Percentiles rank a stretch among this genome's conserved stretches.
These are phyloP conservation scores for Parietichytrium sp. DNA, from an alignment of 108 stramenopile genomes.

Conservation along the genomic window DNA sequence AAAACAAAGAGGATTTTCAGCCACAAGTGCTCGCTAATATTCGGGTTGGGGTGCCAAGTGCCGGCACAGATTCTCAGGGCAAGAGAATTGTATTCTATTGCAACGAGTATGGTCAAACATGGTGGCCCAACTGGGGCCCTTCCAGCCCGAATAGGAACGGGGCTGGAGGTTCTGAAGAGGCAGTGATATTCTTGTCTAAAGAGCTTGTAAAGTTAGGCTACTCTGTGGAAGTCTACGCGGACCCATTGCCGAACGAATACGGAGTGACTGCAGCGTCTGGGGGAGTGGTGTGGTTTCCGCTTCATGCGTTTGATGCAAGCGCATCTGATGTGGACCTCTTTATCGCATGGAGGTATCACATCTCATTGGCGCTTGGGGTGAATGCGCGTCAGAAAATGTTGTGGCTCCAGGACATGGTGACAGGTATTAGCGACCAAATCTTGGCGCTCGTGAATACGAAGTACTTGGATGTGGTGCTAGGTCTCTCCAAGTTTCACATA, in stretches of 20 bases:
- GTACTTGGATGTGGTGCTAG: no score
- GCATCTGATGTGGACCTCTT: constrained; percentile 55
- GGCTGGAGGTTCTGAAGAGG: constrained; percentile 62
- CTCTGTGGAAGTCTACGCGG: constrained; percentile 52
- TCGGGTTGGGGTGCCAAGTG: no score
- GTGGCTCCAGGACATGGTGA: constrained; percentile 56
- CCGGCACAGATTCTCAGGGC: neutral
- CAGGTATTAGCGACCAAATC: neutral
- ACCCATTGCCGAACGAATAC: neutral
- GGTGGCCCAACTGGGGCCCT: constrained; percentile 62
- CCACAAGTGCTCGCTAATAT: no score
- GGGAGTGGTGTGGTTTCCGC: neutral
- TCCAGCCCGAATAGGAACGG: constrained; percentile 44
- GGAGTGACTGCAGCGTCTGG: neutral
- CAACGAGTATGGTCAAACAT: constrained; percentile 60
- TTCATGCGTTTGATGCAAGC: constrained; percentile 36
- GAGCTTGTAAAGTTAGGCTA: constrained; percentile 54
- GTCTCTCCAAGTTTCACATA: constrained; percentile 46
- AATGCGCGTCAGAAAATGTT: constrained; percentile 39
- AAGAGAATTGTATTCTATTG: constrained; percentile 55
- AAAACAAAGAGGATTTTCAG: neutral
- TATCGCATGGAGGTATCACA: constrained; percentile 61
- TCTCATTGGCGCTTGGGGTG: constrained; percentile 50
- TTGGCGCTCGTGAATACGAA: constrained; percentile 2
- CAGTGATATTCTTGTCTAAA: constrained; percentile 52